These are phyloP conservation scores for Massarina eburnea DNA, from an alignment of 2,329 filamentous ascomycete species.

Conservation along the genomic window DNA sequence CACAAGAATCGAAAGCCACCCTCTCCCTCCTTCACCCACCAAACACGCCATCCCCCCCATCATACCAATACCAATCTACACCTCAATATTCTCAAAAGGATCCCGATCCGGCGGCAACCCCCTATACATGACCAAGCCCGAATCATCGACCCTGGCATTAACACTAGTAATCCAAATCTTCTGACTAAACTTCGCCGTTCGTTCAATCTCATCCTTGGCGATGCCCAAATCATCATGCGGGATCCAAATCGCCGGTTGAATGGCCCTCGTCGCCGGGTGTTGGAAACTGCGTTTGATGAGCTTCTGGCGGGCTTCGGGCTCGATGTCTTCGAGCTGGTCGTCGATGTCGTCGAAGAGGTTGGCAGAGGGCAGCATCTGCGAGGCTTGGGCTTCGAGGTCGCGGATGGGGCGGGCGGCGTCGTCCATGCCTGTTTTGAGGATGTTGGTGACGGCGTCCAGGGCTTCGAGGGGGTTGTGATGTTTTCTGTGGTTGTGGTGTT, in stretches of 20 bases:
- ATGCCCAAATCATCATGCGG: constrained; percentile 88
- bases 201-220: constrained; percentile 84
- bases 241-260: constrained; percentile 89
- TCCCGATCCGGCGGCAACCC: constrained; percentile 78
- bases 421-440: constrained; percentile 29
- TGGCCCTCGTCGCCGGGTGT: constrained; percentile 81
- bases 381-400: constrained; percentile 46
- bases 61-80: constrained; percentile 13
- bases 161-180: constrained; percentile 93
- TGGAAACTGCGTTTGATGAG: constrained; percentile 87
- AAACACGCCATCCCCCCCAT: neutral
- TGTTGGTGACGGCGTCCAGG: constrained; percentile 28
- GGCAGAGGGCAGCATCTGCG: constrained; percentile 62
- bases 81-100: constrained; percentile 44
- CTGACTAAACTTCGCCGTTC: constrained; percentile 72
- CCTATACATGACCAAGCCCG: constrained; percentile 79
- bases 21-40: too few relatives aligned
- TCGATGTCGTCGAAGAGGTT: constrained; percentile 84
- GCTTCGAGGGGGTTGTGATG: constrained; percentile 22
- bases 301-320: constrained; percentile 82
- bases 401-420: constrained; percentile 35
- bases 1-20: too few relatives aligned
- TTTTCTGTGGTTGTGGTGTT: constrained; percentile 21
- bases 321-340: constrained; percentile 93
- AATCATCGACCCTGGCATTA: constrained; percentile 82